Base-by-base conservation (phyloP, 176 grass and related monocot species). In the Triticum dicoccoides region DNA sequence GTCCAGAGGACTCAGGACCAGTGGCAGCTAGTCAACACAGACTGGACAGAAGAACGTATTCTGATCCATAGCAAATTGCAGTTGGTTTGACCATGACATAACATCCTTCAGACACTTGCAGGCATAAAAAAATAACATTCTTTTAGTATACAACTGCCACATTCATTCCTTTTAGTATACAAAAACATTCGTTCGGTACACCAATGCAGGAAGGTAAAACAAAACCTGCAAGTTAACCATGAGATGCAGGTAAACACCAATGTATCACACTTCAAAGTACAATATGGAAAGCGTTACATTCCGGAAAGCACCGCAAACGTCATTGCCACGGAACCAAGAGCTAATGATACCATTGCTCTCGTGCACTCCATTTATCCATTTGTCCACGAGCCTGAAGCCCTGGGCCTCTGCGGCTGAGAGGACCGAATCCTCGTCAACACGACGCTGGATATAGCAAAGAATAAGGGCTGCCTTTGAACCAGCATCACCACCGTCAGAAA, bases 381-480 rank as follows among this genome's bases (percentile, higher is more conserved):
- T 95, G 89, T 98, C 96, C 9, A 82, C 83, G 38, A 98, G 83
- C 88, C 80, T 81, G 83, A 98, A 95, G 33, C 90, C 89, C 47
- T 90, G 86, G 9, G 42, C 24, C 39, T 20, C 68, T 49, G 93
- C 90, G 8, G 63, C 49, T 32, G 76, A 86, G 24, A 94, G 77
- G 63, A 98, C 94, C 15, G 91, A 95, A 11, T 77, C 85, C 77
- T 94, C 91, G 9, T 98, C 82, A 11, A 91, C 89, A 74, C 93
- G 86, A 21, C 96, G 89, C 78, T 94, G 89, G 81, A 94, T 98
- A 87, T 95, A 93, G 83, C 96, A 95, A 45, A 98, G 88, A 87
- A 98, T 89, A 25, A 98, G 78, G 24, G 83, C 77, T 27, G 90
- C 65, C 61, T 41, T 35, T 56, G 81, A 45, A 61, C 81, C 51